Base-by-base conservation (phyloP, 2,329 filamentous ascomycete genomes). In the Harringtonia aguacate region DNA sequence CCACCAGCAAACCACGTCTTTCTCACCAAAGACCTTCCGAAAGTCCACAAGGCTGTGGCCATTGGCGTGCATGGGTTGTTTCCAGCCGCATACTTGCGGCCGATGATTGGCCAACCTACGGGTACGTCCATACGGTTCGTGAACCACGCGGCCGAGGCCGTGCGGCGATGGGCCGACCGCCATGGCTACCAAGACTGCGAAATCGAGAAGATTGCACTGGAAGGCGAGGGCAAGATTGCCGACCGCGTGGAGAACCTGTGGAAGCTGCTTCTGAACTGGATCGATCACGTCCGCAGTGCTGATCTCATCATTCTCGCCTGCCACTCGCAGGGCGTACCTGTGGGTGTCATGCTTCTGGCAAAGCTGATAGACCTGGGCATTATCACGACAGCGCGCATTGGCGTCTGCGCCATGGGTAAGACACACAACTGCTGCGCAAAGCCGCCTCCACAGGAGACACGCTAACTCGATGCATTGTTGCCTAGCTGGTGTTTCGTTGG, bases 11-110 rank as follows among this genome's bases (percentile, higher is more conserved):
- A 76, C 40, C 85, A 95, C 58, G 78, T 95, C 6, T 82, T 79
- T 52, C 73, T 86, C 28, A 65, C 78, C 8, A 79, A 79, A 36
- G 77, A 84, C 8, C 70, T 77, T 0, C 84, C 79, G 1, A 83
- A 75, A 51, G 79, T 97, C 38, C 86, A 79, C 56, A 92, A 84
- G 52, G 92, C 92, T 13, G 72, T 98, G 6, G 88, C 89, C 1
- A 95, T 98, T 52, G 92, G 92, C 33, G 79, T 98, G 1, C 92
- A 98, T 60, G 92, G 92, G 1, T 84, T 94, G 48, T 95, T 97
- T 52, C 92, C 92, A 1, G 87, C 87, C 1, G 78, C 84, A 0
- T 77, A 94, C 35, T 72, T 98, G 30, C 82, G 92, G n/a, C 84
- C 83, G 18, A 84, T 98, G 53, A 81, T 97, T 15, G 92, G 92